A percentile compares a stretch with the other conserved stretches of the same genome.
Conservation (phyloP, 2,329 filamentous ascomycete genomes). For the Zasmidium angulare region DNA sequence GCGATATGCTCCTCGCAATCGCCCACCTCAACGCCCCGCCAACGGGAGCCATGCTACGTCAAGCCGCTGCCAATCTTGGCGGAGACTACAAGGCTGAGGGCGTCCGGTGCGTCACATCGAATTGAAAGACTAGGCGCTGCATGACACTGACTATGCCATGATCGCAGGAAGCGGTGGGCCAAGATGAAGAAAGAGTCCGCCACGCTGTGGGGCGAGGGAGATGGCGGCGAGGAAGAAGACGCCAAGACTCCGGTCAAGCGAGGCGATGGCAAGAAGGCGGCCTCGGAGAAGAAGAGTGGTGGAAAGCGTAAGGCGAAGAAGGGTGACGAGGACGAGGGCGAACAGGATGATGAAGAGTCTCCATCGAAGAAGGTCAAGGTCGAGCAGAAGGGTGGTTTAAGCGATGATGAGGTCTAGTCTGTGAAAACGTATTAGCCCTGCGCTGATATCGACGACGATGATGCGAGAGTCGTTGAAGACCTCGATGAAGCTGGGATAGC, state of each 20-base stretch:
- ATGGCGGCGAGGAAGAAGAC: neutral
- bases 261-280: slow-evolving; percentile 7
- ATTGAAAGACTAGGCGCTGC: too few relatives aligned
- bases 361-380: slow-evolving; percentile 12
- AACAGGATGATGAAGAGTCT: neutral
- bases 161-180: slow-evolving; percentile 8
- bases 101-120: slow-evolving; percentile 3
- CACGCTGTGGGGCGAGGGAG: slow-evolving; percentile 2
- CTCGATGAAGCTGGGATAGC: too few relatives aligned
- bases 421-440: neutral
- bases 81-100: slow-evolving; percentile 2
- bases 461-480: too few relatives aligned
- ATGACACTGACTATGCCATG: too few relatives aligned
- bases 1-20: slow-evolving; percentile 10
- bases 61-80: slow-evolving; percentile 8
- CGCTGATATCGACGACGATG: too few relatives aligned
- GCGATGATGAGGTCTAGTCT: neutral
- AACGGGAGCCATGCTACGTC: neutral
- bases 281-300: neutral
- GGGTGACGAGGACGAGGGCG: neutral
- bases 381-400: neutral
- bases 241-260: slow-evolving; percentile 3
- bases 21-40: slow-evolving; percentile 3
- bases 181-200: slow-evolving; percentile 12
- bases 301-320: slow-evolving; percentile 6